Evolutionary conservation across 192 early-diverging fungal species (phyloP).

Genomic region (Coemansia sp.): DNA sequence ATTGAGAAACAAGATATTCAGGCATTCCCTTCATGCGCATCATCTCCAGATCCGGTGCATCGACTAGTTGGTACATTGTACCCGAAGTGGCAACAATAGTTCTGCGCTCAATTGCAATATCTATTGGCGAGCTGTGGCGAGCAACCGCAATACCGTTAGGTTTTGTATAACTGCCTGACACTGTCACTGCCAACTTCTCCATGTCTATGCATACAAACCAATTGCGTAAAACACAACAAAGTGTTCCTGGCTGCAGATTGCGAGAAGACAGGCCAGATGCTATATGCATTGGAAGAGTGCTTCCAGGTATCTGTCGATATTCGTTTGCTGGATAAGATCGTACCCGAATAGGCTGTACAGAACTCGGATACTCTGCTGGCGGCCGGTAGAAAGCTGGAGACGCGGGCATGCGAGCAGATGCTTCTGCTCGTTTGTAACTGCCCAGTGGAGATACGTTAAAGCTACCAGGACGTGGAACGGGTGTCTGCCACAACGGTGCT

Average conservation of each 20-base stretch:
- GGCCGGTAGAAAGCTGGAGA: slow-evolving; percentile 12
- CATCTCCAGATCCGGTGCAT: slow-evolving; percentile 18
- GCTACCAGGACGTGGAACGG: slow-evolving; percentile 6
- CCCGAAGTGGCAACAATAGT: slow-evolving; percentile 22
- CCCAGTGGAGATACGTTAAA: slow-evolving; percentile 9
- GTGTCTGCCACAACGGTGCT: slow-evolving; percentile 17
- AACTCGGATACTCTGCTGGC: slow-evolving; percentile 31
- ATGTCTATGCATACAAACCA: slow-evolving; percentile 29
- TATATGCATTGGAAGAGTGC: slow-evolving; percentile 34
- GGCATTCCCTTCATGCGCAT: slow-evolving; percentile 42
- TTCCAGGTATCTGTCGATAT: slow-evolving; percentile 25
- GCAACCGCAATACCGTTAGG: slow-evolving; percentile 20
- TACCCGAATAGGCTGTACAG: slow-evolving; percentile 33
- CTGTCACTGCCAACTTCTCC: slow-evolving; percentile 18
- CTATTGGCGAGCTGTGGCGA: slow-evolving; percentile 32
- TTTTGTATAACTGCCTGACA: slow-evolving; percentile 26
- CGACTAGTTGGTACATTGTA: slow-evolving; percentile 28
- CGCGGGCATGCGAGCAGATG: slow-evolving; percentile 1
- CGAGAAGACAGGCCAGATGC: slow-evolving; percentile 6
- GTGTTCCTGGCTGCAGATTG: slow-evolving; percentile 1
- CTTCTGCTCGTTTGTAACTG: not conserved
- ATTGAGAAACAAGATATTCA: slow-evolving; percentile 20
- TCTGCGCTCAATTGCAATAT: slow-evolving; percentile 9
- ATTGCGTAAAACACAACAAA: slow-evolving; percentile 9
- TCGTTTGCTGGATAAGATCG: slow-evolving; percentile 13